phyloP scores from a whole-genome alignment of 257 asterid genomes.

The Datura wrightii region DNA sequence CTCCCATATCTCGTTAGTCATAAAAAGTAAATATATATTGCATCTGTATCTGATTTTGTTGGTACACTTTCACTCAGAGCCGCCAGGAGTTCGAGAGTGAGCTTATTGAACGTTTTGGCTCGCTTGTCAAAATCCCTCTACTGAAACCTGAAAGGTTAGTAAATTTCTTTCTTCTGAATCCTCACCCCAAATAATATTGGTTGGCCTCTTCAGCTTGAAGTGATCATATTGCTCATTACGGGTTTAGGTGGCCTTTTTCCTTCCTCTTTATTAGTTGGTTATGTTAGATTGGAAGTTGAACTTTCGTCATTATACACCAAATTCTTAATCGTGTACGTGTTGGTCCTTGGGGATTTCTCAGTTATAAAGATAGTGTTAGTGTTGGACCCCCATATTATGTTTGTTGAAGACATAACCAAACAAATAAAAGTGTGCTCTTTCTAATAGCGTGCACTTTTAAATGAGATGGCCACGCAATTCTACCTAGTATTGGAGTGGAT shows the following conservation, averaged over 20 bases:
- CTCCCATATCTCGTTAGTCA: background rate
- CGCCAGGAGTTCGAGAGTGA: constrained; percentile 84
- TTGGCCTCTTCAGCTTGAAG: background rate
- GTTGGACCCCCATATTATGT: background rate
- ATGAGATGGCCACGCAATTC: background rate
- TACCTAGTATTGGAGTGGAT: background rate
- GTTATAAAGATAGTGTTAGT: background rate
- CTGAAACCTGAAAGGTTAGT: constrained; percentile 76
- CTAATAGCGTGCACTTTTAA: background rate
- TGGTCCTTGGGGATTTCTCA: background rate
- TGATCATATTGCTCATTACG: background rate
- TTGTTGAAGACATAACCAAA: background rate
- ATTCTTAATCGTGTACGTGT: background rate
- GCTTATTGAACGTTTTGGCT: constrained; percentile 88
- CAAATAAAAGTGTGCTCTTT: background rate
- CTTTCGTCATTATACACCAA: background rate
- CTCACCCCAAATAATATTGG: background rate
- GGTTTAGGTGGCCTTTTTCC: background rate
- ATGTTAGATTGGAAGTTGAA: background rate
- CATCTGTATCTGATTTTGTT: constrained; percentile 31
- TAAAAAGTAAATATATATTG: background rate
- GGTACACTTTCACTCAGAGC: constrained; percentile 53
- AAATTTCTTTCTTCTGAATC: constrained; percentile 21
- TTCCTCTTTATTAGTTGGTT: background rate
- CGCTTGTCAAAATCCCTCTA: constrained; percentile 90